phyloP scores from a whole-genome alignment of 1,139 yeast species.

The Debaryomyces udenii region DNA sequence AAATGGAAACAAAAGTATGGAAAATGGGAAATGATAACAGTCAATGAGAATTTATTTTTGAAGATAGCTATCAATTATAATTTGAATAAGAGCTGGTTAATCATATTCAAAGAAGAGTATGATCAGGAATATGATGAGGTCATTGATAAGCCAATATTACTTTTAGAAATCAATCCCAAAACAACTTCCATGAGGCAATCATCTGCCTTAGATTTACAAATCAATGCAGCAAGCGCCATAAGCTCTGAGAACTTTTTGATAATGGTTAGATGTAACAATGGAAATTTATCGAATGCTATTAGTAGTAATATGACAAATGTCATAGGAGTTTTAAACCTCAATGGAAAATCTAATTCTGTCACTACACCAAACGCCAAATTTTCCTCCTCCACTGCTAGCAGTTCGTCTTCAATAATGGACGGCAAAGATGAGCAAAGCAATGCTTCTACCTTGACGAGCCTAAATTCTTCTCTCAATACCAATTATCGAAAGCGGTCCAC shows the following conservation, averaged over 20 bases:
- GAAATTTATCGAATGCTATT: conserved; percentile 30
- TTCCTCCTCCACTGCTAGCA: conserved; percentile 33
- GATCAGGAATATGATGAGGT: conserved; percentile 35
- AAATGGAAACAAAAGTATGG: conserved; percentile 49
- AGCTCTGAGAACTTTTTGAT: conserved; percentile 32
- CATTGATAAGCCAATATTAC: conserved; percentile 40
- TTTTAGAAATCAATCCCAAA: conserved; percentile 32
- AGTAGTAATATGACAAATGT: conserved; percentile 31
- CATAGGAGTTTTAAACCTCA: conserved; percentile 25
- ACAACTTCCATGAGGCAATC: conserved; percentile 35
- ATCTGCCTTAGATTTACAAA: conserved; percentile 46
- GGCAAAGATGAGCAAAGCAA: conserved; percentile 24
- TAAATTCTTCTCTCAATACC: conserved; percentile 22
- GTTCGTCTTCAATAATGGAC: conserved; percentile 44
- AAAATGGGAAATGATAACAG: conserved; percentile 51
- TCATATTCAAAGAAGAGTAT: conserved; percentile 45
- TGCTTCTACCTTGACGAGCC: conserved; percentile 42
- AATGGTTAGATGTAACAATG: conserved; percentile 39
- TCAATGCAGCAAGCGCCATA: conserved; percentile 36
- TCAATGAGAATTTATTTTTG: conserved; percentile 38
- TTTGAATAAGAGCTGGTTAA: conserved; percentile 39
- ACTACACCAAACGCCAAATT: conserved; percentile 21
- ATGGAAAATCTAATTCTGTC: conserved; percentile 13
- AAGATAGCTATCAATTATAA: conserved; percentile 44
- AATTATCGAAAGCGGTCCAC: background rate